These are phyloP conservation scores for Cercospora sesami DNA, from an alignment of 2,329 filamentous ascomycete genomes.

Conservation along the genomic window DNA sequence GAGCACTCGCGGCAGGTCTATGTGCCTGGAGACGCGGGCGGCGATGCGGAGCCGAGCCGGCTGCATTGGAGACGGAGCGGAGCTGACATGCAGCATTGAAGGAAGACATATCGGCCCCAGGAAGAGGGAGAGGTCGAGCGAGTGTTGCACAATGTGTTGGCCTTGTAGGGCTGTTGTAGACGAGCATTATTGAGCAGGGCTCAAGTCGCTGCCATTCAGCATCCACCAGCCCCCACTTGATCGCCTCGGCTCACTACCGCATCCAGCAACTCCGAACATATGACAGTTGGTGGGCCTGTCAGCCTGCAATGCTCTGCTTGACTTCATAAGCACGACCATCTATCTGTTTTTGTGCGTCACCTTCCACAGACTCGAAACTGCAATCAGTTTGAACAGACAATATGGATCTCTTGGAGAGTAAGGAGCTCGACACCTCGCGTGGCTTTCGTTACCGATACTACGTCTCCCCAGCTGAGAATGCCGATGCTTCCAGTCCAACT, in stretches of 20 bases:
- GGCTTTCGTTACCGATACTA: constrained; percentile 48
- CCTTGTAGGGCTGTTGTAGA: neutral
- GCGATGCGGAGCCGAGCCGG: too few relatives aligned
- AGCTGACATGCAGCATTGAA: neutral
- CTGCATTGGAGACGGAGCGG: too few relatives aligned
- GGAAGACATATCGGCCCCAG: neutral
- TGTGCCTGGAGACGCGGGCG: too few relatives aligned
- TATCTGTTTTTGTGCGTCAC: neutral
- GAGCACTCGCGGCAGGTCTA: too few relatives aligned
- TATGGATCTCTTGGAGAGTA: constrained; percentile 30
- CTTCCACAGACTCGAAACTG: neutral
- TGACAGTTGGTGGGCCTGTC: neutral
- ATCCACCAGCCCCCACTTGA: constrained; percentile 2
- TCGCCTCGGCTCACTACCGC: neutral
- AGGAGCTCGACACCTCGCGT: constrained; percentile 27
- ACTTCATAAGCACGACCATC: neutral
- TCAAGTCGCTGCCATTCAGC: neutral
- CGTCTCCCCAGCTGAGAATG: constrained; percentile 29
- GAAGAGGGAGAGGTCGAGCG: neutral
- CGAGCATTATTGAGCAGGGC: neutral
- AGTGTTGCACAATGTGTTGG: neutral
- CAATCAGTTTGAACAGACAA: neutral
- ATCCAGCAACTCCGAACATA: neutral
- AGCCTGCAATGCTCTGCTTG: neutral
- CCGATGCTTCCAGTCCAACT: constrained; percentile 36